Evolutionary conservation across 306 rosid genomes (phyloP), one percentile per base, ranked within the genome.

Genomic region (Acacia melanoxylon): DNA sequence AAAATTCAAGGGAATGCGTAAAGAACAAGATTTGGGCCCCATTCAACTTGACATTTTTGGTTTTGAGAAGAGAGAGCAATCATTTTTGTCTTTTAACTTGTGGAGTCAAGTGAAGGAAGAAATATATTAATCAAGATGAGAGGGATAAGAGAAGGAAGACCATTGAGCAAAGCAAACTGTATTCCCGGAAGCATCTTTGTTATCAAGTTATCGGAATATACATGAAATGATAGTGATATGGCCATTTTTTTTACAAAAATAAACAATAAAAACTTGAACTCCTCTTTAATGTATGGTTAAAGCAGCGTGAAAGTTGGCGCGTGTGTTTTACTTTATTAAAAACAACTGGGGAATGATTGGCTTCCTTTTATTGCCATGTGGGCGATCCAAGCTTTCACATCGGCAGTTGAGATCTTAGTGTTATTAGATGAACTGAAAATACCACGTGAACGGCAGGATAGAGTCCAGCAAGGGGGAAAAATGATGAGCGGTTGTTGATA

Each of bases 381-480:
- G 35, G 37, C 15, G 54, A 70, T n/a, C 35, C 17, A 42, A 22
- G 5, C 54, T 4, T 41, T 42, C 2, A 19, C 27, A 5, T 68
- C 8, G 1, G 27, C 1, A 10, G 27, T 35, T 19, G 25, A 31
- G 35, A 5, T 51, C 22, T 52, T 1, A 3, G n/a, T 19, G 20
- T 52, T 52, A 2, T 52, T 51, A 16, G 17, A 49, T 5, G 56
- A 16, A 49, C 19, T 0, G 15, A 49, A 14, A 4, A 49, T 51
- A 22, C 68, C 83, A 79, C 86, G 83, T 84, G 82, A 14, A 15
- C 2, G 42, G 22, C 2, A 68, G 2, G 6, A 37, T 41, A 5
- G 48, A 10, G 49, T 49, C 9, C 19, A 75, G 25, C 20, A 48
- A 10, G 4, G 14, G 14, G 3, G 14, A 0, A 13, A 19, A 52